phyloP scores from a whole-genome alignment of 2,329 filamentous ascomycete genomes.

The Ascochyta rabiei region DNA sequence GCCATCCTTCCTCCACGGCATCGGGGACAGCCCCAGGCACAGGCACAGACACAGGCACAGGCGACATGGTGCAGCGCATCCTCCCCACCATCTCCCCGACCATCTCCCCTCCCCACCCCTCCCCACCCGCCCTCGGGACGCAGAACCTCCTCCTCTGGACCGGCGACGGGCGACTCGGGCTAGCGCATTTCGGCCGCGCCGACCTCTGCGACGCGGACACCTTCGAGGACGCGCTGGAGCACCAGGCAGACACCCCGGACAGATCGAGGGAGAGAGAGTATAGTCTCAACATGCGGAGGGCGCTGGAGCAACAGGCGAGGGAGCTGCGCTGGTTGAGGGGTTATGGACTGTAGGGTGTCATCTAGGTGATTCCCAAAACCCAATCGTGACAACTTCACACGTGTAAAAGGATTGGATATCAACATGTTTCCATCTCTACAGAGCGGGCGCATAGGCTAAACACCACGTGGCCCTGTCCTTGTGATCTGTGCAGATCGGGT shows the following conservation, averaged over 20 bases:
- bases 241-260: conserved; percentile 50
- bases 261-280: conserved; percentile 67
- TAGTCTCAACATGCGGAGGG: conserved; percentile 72
- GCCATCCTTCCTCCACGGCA: background rate
- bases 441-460: background rate
- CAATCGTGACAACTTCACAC: too few species aligned
- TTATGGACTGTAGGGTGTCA: conserved; percentile 58
- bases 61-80: conserved; percentile 82
- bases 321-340: conserved; percentile 77
- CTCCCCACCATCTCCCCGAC: conserved; percentile 60
- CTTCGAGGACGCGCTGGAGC: conserved; percentile 44
- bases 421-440: too few species aligned
- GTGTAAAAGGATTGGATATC: too few species aligned
- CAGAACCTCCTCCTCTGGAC: conserved; percentile 87
- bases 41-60: too few species aligned
- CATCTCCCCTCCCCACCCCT: background rate
- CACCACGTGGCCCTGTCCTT: background rate
- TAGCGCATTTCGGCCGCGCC: conserved; percentile 60
- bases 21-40: background rate
- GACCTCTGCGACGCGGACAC: conserved; percentile 36
- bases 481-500: conserved; percentile 16
- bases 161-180: conserved; percentile 76
- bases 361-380: too few species aligned
- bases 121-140: conserved; percentile 33
- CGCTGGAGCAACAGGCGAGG: conserved; percentile 77